Base-by-base conservation (phyloP, 2,329 filamentous ascomycete species). In the Emergomyces pasteurianus region DNA sequence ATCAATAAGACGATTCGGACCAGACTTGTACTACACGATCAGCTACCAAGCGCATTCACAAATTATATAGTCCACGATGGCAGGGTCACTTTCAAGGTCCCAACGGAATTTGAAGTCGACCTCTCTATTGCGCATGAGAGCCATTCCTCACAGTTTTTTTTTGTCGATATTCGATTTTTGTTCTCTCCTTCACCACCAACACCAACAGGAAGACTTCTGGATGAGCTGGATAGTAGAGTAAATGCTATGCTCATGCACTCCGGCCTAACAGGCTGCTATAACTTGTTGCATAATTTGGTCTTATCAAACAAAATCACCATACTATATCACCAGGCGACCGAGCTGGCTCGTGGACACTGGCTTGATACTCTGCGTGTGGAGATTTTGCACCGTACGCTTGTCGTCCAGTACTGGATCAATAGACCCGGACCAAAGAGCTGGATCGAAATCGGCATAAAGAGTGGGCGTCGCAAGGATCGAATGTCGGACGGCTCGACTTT, bases 241-340 rank as follows among this genome's bases (percentile, higher is more conserved):
- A 96, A 99, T 70, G 80, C 83, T 18, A 79, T 83, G 7, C 80
- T 99, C 14, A 79, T 79, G 50, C 81, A 81, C 53, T 84, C 88
- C 54, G 90, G 92, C 2, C 75, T 99, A 7, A 71, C 77, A 8
- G 92, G 90, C 8, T 94, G 92, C 69, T 96, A 95, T 73, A 83
- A 88, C 60, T 89, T 92, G 65, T 78, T 97, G 1, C 92, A 97
- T 72, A 90, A 92, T 69, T 86, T 95, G 63, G 83, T 92, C 3
- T 77, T 99, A 60, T 96, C 91, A 0, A 88, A 94, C 74, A 96
- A 99, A 77, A 87, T 99, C 66, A 86, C 84, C 65, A 86, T 94
- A 65, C 81, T 96, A 53, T 84, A 84, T 66, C 85, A 85, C 64
- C 94, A 99, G 77, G 90, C 90, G 1, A 65, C 81, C 34, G 84